Evolutionary conservation across 345 rosid genomes (phyloP).

Genomic region (Arabis alpina): DNA sequence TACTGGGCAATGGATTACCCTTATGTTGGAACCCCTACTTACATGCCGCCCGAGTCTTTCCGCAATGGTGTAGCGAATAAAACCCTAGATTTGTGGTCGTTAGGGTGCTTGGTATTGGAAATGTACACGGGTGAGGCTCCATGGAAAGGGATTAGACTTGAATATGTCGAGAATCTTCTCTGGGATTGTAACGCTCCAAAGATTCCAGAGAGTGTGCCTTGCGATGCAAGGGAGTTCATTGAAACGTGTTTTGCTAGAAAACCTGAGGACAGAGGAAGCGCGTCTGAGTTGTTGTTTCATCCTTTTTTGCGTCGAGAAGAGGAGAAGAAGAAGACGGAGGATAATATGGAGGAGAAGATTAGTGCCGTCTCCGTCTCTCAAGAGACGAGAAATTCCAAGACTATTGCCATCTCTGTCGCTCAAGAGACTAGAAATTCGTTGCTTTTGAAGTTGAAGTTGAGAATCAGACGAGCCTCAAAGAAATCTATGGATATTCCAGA

Average conservation of each 20-base stretch:
- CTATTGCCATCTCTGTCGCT: neutral
- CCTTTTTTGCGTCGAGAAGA: neutral
- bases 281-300: neutral
- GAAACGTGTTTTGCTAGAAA: constrained; percentile 6
- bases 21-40: neutral
- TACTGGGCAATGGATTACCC: neutral
- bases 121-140: neutral
- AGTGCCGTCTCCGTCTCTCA: neutral
- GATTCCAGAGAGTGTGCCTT: neutral
- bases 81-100: constrained; percentile 18
- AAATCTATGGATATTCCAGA: neutral
- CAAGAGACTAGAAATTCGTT: neutral
- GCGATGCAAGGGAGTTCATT: constrained; percentile 1
- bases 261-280: constrained; percentile 17
- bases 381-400: neutral
- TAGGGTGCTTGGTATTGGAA: constrained; percentile 17
- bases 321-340: neutral
- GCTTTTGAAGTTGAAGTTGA: neutral
- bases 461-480: neutral
- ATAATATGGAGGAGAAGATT: neutral
- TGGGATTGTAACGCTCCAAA: neutral
- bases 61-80: neutral
- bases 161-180: neutral
- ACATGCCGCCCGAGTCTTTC: constrained; percentile 19
- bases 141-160: neutral